Evolutionary conservation across 331 rosid species (phyloP).

Genomic region (Prunus yedoensis): DNA sequence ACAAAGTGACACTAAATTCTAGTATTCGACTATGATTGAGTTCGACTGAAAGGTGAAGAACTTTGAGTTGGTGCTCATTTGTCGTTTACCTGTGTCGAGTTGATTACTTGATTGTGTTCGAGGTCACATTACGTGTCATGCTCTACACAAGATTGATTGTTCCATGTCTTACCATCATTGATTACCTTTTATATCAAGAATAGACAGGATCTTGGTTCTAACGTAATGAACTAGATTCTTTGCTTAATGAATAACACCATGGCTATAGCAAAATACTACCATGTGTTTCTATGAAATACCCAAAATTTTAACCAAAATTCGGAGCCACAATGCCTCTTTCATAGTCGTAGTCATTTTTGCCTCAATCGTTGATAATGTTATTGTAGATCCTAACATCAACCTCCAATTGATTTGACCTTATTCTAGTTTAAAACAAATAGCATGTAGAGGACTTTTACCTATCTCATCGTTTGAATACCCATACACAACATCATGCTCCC

Average conservation of each 20-base stretch:
- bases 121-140: neutral
- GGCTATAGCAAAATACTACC: neutral
- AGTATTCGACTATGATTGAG: neutral
- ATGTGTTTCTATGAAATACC: too few relatives aligned
- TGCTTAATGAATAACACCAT: neutral
- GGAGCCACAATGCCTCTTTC: neutral
- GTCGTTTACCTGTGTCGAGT: neutral
- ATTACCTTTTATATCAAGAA: neutral
- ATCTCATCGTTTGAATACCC: neutral
- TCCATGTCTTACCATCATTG: neutral
- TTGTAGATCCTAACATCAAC: neutral
- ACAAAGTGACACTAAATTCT: neutral
- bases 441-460: neutral
- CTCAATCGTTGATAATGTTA: neutral
- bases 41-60: neutral
- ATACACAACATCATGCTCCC: neutral
- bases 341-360: neutral
- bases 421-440: neutral
- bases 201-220: conserved; percentile 2
- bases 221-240: neutral
- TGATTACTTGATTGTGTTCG: neutral
- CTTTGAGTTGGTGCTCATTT: neutral
- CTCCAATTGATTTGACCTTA: neutral
- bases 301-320: neutral
- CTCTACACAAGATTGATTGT: neutral